Evolutionary conservation across 2,329 filamentous ascomycete species (phyloP).

Genomic region (Alternaria gansuensis): DNA sequence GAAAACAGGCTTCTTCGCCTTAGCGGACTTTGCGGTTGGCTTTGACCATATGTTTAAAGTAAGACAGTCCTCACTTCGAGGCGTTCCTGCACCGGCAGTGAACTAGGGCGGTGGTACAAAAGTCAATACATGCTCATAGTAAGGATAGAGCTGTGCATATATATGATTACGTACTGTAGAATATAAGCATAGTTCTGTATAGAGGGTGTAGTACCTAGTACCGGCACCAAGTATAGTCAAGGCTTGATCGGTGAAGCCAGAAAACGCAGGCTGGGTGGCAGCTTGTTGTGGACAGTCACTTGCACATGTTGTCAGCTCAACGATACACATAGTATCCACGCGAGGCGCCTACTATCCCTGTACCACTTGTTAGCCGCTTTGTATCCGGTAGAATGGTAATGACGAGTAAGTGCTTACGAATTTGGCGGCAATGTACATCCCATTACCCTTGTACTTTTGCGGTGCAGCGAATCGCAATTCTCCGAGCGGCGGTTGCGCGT

Average conservation of each 20-base stretch:
- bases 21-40: slow-evolving; percentile 23
- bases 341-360: slow-evolving; percentile 24
- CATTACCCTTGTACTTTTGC: slow-evolving; percentile 23
- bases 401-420: slow-evolving; percentile 21
- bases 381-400: neutral
- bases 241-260: slow-evolving; percentile 37
- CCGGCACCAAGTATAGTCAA: slow-evolving; percentile 21
- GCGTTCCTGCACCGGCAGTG: slow-evolving; percentile 30
- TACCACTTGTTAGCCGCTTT: neutral
- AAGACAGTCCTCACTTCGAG: slow-evolving; percentile 44
- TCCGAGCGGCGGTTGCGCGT: slow-evolving; percentile 45
- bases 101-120: slow-evolving; percentile 11
- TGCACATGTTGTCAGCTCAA: slow-evolving; percentile 8
- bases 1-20: slow-evolving; percentile 50
- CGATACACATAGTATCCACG: neutral
- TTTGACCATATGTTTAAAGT: slow-evolving; percentile 48
- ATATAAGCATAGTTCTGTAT: neutral
- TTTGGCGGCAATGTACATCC: slow-evolving; percentile 18
- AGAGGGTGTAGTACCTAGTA: neutral
- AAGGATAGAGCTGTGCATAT: neutral
- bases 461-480: slow-evolving; percentile 44
- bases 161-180: neutral
- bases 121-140: neutral
- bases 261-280: slow-evolving; percentile 28
- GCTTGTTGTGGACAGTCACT: slow-evolving; percentile 37